phyloP scores from a whole-genome alignment of 495 filamentous ascomycete species.

The Aspergillus hancockii region DNA sequence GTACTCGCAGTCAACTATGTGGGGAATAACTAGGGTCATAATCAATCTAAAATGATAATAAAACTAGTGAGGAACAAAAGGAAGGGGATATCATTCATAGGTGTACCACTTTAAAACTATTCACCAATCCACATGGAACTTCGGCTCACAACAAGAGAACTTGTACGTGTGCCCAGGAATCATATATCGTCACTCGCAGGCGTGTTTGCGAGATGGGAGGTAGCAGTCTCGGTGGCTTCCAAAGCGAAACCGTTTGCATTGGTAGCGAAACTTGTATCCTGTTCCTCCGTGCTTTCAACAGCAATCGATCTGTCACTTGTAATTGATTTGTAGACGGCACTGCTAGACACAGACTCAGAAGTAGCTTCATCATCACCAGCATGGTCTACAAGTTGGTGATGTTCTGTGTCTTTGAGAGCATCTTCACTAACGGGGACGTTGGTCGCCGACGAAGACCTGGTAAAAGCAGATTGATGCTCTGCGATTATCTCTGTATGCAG shows the following conservation, averaged over 20 bases:
- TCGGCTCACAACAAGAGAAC: background rate
- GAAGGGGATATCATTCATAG: conserved; percentile 17
- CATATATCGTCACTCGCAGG: conserved; percentile 59
- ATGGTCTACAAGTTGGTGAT: background rate
- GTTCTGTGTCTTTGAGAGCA: background rate
- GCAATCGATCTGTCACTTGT: background rate
- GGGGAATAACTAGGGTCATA: conserved; percentile 39
- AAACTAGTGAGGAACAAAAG: conserved; percentile 1
- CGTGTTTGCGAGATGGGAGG: conserved; percentile 1
- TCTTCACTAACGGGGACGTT: background rate
- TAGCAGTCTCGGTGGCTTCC: background rate
- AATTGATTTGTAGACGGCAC: background rate
- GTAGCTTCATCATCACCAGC: background rate
- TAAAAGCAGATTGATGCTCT: conserved; percentile 24
- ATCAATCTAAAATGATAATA: conserved; percentile 4
- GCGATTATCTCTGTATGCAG: conserved; percentile 48
- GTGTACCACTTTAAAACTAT: background rate
- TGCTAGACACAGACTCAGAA: background rate
- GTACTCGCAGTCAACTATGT: conserved; percentile 40
- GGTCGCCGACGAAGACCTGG: conserved; percentile 12
- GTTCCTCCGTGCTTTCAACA: background rate
- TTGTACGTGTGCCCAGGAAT: conserved; percentile 4
- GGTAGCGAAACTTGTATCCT: background rate
- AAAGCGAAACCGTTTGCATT: background rate
- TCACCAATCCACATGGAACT: background rate